A percentile compares a stretch with the other conserved stretches of the same genome.
Evolutionary conservation across 2,329 filamentous ascomycete species (phyloP).

Genomic region (Cordyceps pruinosa): DNA sequence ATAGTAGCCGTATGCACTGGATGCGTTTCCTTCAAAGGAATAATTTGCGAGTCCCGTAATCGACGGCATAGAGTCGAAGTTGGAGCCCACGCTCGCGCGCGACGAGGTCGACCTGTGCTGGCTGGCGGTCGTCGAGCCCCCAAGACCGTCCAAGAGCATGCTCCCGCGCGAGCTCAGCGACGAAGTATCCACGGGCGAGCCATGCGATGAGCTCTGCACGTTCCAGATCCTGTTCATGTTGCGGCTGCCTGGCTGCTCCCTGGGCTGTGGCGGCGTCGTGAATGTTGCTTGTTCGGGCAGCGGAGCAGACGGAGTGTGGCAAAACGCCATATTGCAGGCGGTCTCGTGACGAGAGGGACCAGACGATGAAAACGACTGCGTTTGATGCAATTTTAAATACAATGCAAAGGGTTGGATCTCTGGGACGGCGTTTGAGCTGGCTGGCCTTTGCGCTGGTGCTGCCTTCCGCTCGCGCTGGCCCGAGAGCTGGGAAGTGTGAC

Average conservation of each 20-base stretch:
- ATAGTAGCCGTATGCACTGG: slow-evolving; percentile 39
- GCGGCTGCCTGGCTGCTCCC: neutral
- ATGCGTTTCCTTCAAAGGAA: neutral
- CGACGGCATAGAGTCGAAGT: neutral
- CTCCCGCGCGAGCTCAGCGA: slow-evolving; percentile 6
- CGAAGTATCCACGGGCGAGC: neutral
- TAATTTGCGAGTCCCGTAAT: neutral
- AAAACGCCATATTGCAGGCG: slow-evolving; percentile 1
- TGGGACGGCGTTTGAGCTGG: slow-evolving; percentile 3
- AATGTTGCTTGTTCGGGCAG: neutral
- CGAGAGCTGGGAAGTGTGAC: slow-evolving; percentile 11
- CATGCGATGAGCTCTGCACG: neutral
- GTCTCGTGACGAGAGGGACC: neutral
- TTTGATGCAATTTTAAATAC: slow-evolving; percentile 6
- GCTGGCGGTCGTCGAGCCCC: neutral
- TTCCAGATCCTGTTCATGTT: slow-evolving; percentile 3
- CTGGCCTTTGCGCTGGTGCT: slow-evolving; percentile 6
- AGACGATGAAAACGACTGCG: neutral
- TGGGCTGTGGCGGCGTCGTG: neutral
- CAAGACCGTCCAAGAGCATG: neutral
- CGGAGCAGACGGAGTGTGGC: neutral
- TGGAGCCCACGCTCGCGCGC: slow-evolving; percentile 2
- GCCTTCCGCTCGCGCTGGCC: slow-evolving; percentile 3
- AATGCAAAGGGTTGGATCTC: neutral
- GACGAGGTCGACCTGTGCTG: slow-evolving; percentile 1